Base-by-base conservation (phyloP, 2,329 filamentous ascomycete genomes). In the Escovopsis weberi region DNA sequence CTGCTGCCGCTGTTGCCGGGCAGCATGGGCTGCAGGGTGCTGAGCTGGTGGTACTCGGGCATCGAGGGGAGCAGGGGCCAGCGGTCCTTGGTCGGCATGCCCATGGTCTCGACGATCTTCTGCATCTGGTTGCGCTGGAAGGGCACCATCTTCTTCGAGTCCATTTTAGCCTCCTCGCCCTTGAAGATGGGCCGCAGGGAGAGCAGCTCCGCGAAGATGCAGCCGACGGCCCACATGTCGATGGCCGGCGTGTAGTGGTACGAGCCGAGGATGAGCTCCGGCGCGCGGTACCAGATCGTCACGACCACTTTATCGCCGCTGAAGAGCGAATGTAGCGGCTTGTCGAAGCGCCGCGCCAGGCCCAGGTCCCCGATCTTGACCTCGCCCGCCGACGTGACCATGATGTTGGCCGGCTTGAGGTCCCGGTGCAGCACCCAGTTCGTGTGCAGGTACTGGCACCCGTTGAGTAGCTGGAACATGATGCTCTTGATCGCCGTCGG, bases 111-210 rank as follows among this genome's bases (percentile, higher is more conserved):
- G 33, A 94, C 85, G 53, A 98, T 98, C 64, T 94, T 95, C 57
- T 91, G 86, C 89, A 98, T 96, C 65, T 98, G 91, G 55, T 95
- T 95, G 12, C 88, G 78, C 62, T 98, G 91, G 53, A 98, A 98
- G 0, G 91, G 91, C 0, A 96, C 88, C 0, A 85, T 91, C 65
- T 96, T 96, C 63, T 98, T 98, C 53, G 77, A 85, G 61, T 98
- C 91, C 83, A 96, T 95, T 65, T 98, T 98, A 12, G 91, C 91
- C 62, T 98, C 91, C 57, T 98, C 91, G 0, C 91, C 91, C 58
- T 98, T 98, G 62, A 98, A 98, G 43, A 98, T 96, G 0, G 91
- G 91, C 1, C 89, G 75, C 4, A 98, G 66, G 1, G 85, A 88
- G 0, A 98, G 67, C 3, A 98, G 69, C 60, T 98, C 91, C 2